Percentiles rank a stretch among this genome's conserved stretches.
These are phyloP conservation scores for Jaapia argillacea DNA, from an alignment of 768 basidiomycete genomes.

Conservation along the genomic window DNA sequence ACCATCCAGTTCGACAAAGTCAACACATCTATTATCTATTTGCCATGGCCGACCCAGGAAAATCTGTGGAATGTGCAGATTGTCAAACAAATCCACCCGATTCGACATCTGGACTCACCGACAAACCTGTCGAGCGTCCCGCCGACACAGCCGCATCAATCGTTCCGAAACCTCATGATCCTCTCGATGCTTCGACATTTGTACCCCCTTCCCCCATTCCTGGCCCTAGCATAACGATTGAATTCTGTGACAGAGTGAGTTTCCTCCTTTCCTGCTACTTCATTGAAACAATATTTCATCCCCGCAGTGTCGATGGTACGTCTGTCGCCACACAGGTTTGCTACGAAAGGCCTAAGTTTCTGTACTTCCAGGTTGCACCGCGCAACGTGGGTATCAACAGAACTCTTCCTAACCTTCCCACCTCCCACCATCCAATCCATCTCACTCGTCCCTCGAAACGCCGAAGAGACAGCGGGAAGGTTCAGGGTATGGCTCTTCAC, in stretches of 20 bases:
- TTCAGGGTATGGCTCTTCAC: slow-evolving; percentile 82
- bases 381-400: slow-evolving; percentile 90
- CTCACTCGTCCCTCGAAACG: slow-evolving; percentile 62
- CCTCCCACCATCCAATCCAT: slow-evolving; percentile 61
- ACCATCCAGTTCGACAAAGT: too few species aligned
- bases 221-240: slow-evolving; percentile 63
- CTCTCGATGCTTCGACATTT: slow-evolving; percentile 43
- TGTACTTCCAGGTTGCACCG: slow-evolving; percentile 65
- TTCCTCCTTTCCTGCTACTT: slow-evolving; percentile 1
- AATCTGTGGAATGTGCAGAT: slow-evolving; percentile 13
- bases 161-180: slow-evolving; percentile 6
- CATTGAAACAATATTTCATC: slow-evolving; percentile 1
- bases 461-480: slow-evolving; percentile 79
- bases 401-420: slow-evolving; percentile 85
- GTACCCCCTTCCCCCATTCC: slow-evolving; percentile 37
- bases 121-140: too few species aligned
- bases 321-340: slow-evolving; percentile 2
- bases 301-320: slow-evolving; percentile 63
- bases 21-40: background rate
- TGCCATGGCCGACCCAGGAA: slow-evolving; percentile 17
- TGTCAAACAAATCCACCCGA: background rate
- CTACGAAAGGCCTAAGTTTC: background rate
- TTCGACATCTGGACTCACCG: too few species aligned
- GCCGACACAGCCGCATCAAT: too few species aligned
- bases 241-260: slow-evolving; percentile 88